phyloP scores from a whole-genome alignment of 2,329 filamentous ascomycete genomes.

The Xylaria sp. region DNA sequence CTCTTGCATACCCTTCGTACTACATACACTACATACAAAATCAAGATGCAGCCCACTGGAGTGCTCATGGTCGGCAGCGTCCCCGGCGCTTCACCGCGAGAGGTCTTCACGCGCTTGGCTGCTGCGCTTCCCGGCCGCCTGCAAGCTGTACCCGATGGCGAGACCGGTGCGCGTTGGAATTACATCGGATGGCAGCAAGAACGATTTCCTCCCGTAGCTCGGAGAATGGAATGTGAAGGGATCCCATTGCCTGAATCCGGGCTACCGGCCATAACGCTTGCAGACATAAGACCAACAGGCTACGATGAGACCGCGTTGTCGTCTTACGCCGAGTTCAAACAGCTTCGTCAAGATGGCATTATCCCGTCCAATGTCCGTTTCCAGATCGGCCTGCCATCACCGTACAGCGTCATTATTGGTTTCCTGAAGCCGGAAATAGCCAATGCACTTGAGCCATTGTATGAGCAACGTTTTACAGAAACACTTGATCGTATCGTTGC shows the following conservation, averaged over 20 bases:
- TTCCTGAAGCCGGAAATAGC: constrained; percentile 40
- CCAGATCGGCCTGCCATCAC: constrained; percentile 43
- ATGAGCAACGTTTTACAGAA: constrained; percentile 42
- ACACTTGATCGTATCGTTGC: constrained; percentile 37
- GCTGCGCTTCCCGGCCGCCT: constrained; percentile 40
- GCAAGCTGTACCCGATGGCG: constrained; percentile 42
- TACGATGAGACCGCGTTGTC: constrained; percentile 43
- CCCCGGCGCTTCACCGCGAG: constrained; percentile 39
- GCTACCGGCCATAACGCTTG: constrained; percentile 41
- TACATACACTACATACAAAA: constrained; percentile 26
- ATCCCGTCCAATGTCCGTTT: constrained; percentile 40
- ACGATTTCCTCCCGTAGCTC: constrained; percentile 38
- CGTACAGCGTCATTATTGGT: constrained; percentile 40
- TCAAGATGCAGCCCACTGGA: constrained; percentile 41
- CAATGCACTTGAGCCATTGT: constrained; percentile 41
- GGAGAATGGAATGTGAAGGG: constrained; percentile 38
- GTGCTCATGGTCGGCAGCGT: constrained; percentile 47
- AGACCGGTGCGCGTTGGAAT: constrained; percentile 43
- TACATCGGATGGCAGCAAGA: constrained; percentile 44
- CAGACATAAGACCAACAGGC: constrained; percentile 40
- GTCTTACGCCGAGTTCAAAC: constrained; percentile 43
- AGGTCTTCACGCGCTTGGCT: constrained; percentile 40
- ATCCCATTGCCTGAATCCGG: constrained; percentile 37
- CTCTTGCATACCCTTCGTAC: background rate
- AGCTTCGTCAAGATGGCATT: constrained; percentile 39